Conservation (phyloP, 2,329 filamentous ascomycete genomes). For the Aureobasidium sp. region DNA sequence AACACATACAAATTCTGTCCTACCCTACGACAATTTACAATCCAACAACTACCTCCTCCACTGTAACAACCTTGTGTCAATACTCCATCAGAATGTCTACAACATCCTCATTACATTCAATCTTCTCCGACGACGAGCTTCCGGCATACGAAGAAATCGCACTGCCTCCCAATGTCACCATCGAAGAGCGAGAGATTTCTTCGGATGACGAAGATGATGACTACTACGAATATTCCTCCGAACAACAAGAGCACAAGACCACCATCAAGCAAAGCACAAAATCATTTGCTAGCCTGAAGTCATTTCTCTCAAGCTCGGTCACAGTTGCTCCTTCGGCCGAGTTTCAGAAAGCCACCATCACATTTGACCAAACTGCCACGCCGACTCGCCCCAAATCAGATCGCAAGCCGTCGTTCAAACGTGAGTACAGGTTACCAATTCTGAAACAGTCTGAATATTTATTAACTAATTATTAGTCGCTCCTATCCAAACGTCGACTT, state of each 20-base stretch:
- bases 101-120: background rate
- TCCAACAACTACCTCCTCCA: background rate
- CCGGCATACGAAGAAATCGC: conserved; percentile 8
- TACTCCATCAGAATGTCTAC: conserved; percentile 6
- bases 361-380: background rate
- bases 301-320: conserved; percentile 5
- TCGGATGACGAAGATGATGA: conserved; percentile 3
- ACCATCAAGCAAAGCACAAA: conserved; percentile 1
- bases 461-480: background rate
- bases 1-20: background rate
- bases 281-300: conserved; percentile 10
- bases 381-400: conserved; percentile 5
- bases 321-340: background rate
- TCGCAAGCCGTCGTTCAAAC: conserved; percentile 8
- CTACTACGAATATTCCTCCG: background rate
- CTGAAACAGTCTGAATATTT: background rate
- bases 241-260: background rate
- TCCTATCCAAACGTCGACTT: conserved; percentile 7
- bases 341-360: conserved; percentile 4
- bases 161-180: background rate
- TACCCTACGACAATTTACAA: background rate
- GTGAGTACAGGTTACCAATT: background rate
- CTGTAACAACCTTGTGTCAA: background rate
- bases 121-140: background rate
- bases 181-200: conserved; percentile 4